Evolutionary conservation across 2,329 filamentous ascomycete genomes (phyloP).

Genomic region (Phaeosphaeriaceae sp.): DNA sequence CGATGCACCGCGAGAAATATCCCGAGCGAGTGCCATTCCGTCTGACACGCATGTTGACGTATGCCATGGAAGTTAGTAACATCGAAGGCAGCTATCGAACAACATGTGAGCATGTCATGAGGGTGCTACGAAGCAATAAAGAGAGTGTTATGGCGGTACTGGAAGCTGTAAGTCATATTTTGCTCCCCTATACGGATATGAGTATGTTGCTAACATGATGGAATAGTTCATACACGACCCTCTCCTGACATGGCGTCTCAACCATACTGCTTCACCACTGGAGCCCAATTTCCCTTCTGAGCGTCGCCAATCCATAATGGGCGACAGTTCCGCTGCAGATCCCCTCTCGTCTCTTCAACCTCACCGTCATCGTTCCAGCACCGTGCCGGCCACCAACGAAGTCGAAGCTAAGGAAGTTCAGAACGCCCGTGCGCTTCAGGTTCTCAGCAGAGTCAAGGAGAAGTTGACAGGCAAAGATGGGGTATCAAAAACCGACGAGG

Average conservation of each 20-base stretch:
- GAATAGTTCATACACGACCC: conserved; percentile 97
- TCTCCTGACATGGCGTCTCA: conserved; percentile 94
- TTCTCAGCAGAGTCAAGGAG: conserved; percentile 88
- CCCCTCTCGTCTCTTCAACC: conserved; percentile 22
- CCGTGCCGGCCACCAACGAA: conserved; percentile 47
- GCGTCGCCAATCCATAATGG: conserved; percentile 65
- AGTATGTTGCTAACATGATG: conserved; percentile 9
- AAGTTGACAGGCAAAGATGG: conserved; percentile 96
- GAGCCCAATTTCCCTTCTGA: conserved; percentile 66
- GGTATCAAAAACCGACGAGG: conserved; percentile 71
- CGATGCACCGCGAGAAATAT: conserved; percentile 99
- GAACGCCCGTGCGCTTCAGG: conserved; percentile 90
- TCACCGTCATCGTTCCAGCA: conserved; percentile 40
- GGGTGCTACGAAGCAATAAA: conserved; percentile 94
- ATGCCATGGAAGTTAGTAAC: conserved; percentile 99
- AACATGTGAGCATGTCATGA: conserved; percentile 98
- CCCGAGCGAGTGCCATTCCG: conserved; percentile 97
- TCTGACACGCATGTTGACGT: conserved; percentile 97
- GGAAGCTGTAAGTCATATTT: conserved; percentile 78
- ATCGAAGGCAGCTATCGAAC: conserved; percentile 99
- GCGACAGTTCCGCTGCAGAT: conserved; percentile 36
- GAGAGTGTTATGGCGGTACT: conserved; percentile 98
- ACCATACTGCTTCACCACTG: conserved; percentile 63
- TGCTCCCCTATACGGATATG: background rate
- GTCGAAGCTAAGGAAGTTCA: conserved; percentile 73